Evolutionary conservation across 768 basidiomycete species (phyloP), one percentile per base, ranked within the genome.

Genomic region (Rhodotorula diobovata): DNA sequence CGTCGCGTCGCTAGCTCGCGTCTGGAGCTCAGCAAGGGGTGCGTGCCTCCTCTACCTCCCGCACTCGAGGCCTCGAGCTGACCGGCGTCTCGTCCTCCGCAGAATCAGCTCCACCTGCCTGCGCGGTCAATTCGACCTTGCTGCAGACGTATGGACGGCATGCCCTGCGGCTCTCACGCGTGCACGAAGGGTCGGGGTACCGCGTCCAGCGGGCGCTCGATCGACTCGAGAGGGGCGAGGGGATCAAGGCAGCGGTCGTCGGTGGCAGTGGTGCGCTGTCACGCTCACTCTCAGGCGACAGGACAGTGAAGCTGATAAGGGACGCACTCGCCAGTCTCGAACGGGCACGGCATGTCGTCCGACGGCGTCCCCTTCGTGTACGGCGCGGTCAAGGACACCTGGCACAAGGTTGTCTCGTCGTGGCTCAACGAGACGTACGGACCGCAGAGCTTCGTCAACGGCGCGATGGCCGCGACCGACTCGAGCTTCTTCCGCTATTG

Each of bases 261-360:
- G 62, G 62, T 2, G 62, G 62, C 6, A 41, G 35, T 3, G 62
- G 45, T 45, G 37, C 28, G 58, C 18, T n/a, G 20, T 8, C 9
- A 2, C 28, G 1, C 1, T 23, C 2, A 2, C 18, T 10, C 23
- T 12, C 20, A 1, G 18, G 2, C 23, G 37, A 8, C 2, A 6
- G 15, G 2, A 1, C 28, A 6, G 39, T 58, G 35, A 39, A 37
- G 14, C 16, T n/a, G 41, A 3, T 7, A 12, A 8, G 14, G 41
- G 6, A 2, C 25, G 12, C 23, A 15, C 34, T 35, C 35, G 25
- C n/a, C 55, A 56, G 55, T 56, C 11, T 56, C 55, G 23, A 56
- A 37, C 55, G 55, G 55, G 21, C 55, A 56, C 55, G 55, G 55
- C 34, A 59, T 39, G 23, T 35, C 28, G 35, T 1, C 12, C 2